These are phyloP conservation scores for Brassica rapa DNA, from an alignment of 345 rosid species.

Conservation along the genomic window DNA sequence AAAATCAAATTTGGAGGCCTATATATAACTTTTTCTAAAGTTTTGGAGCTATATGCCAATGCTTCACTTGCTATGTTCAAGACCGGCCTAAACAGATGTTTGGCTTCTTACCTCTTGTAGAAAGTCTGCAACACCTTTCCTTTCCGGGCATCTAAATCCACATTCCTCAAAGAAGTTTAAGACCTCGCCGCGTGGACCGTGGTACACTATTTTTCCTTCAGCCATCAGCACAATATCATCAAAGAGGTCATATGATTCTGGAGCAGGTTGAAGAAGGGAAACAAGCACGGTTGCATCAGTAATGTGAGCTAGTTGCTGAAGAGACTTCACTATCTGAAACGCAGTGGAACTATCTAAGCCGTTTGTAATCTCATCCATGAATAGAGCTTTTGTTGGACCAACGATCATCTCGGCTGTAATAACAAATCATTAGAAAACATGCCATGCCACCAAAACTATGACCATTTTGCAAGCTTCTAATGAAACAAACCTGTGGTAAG, in stretches of 20 bases:
- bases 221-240: constrained; percentile 71
- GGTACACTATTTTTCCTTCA: constrained; percentile 70
- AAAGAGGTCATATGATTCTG: constrained; percentile 73
- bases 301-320: constrained; percentile 64
- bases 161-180: constrained; percentile 59
- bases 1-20: too few relatives aligned
- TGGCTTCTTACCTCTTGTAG: constrained; percentile 62
- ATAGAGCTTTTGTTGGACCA: constrained; percentile 58
- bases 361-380: constrained; percentile 80
- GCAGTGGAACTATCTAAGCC: constrained; percentile 87
- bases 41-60: too few relatives aligned
- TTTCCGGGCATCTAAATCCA: constrained; percentile 76
- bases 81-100: too few relatives aligned
- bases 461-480: not conserved
- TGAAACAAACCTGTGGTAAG: constrained; percentile 52
- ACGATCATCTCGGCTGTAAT: constrained; percentile 68
- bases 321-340: constrained; percentile 68
- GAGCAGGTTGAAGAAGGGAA: constrained; percentile 87
- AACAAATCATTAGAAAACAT: not conserved
- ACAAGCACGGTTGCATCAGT: constrained; percentile 58
- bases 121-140: constrained; percentile 87
- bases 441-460: constrained; percentile 11
- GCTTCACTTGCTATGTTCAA: too few relatives aligned
- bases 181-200: constrained; percentile 63
- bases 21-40: too few relatives aligned